Conservation (phyloP, 208 protist species). For the Herpetomonas tarakana region DNA sequence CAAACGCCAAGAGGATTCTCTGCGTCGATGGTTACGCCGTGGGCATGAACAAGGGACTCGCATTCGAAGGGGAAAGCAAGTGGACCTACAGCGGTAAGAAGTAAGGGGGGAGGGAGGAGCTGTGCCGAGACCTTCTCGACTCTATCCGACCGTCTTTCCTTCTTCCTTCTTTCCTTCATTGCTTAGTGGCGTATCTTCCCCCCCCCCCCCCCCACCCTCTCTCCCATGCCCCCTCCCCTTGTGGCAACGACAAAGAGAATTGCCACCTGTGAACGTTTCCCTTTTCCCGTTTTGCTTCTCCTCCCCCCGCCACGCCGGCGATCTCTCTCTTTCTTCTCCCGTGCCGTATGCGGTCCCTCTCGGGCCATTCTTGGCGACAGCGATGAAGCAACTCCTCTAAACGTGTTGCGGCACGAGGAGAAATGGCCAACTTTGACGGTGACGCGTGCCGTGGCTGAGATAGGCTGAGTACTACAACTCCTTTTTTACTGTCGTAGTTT, state of each 20-base stretch:
- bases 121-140: no score
- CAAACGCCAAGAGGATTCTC: constrained; percentile 39
- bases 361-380: no score
- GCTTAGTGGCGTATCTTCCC: background rate
- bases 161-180: constrained; percentile 9
- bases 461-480: no score
- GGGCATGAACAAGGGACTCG: constrained; percentile 77
- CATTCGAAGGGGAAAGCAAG: constrained; percentile 78
- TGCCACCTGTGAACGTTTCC: no score
- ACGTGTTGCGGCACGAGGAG: no score
- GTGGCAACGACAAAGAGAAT: constrained; percentile 4
- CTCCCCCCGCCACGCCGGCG: background rate
- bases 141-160: constrained; percentile 9
- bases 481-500: background rate
- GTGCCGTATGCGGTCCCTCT: no score
- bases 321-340: constrained; percentile 6
- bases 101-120: no score
- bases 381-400: no score
- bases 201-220: no score
- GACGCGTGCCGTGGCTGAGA: no score
- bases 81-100: constrained; percentile 46
- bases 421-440: no score
- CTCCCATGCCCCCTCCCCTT: no score
- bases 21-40: constrained; percentile 77
- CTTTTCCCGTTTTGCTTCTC: background rate